Evolutionary conservation across 805 yeast species (phyloP).

Genomic region (Cyberlindnera euphorbiiphila): DNA sequence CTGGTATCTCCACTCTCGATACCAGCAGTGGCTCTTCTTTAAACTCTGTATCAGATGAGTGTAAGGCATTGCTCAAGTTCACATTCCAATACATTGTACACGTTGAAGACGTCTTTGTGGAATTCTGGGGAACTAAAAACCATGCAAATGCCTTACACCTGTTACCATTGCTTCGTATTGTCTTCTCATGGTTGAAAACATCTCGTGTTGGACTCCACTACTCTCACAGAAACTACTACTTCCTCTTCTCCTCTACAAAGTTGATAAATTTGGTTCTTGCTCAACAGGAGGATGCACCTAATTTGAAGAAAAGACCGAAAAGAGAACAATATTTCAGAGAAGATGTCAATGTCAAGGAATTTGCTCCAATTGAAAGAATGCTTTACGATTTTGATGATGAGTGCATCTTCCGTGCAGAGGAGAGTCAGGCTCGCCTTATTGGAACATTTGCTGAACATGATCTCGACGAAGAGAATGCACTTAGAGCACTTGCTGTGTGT

Average conservation of each 20-base stretch:
- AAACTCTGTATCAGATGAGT: slow-evolving; percentile 5
- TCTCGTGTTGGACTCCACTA: slow-evolving; percentile 39
- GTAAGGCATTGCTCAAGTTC: slow-evolving; percentile 34
- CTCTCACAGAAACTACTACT: slow-evolving; percentile 31
- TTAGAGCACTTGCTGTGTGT: slow-evolving; percentile 35
- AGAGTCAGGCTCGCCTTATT: slow-evolving; percentile 19
- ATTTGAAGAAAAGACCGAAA: slow-evolving; percentile 34
- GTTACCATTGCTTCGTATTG: slow-evolving; percentile 43
- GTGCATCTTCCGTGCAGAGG: slow-evolving; percentile 15
- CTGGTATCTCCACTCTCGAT: slow-evolving; percentile 32
- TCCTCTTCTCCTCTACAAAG: slow-evolving; percentile 30
- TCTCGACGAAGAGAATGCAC: slow-evolving; percentile 28
- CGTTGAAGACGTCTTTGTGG: slow-evolving; percentile 31
- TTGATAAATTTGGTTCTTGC: slow-evolving; percentile 29
- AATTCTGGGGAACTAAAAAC: slow-evolving; percentile 27
- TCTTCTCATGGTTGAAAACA: slow-evolving; percentile 55
- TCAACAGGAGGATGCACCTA: slow-evolving; percentile 9
- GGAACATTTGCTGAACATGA: slow-evolving; percentile 28
- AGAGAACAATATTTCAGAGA: slow-evolving; percentile 58
- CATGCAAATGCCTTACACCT: slow-evolving; percentile 19
- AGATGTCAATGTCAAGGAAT: slow-evolving; percentile 61
- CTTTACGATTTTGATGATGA: slow-evolving; percentile 60
- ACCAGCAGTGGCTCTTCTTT: slow-evolving; percentile 1
- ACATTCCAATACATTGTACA: slow-evolving; percentile 38
- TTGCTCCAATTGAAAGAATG: slow-evolving; percentile 48